Base-by-base conservation (phyloP, 2,329 filamentous ascomycete species). In the Aspergillus neotritici region DNA sequence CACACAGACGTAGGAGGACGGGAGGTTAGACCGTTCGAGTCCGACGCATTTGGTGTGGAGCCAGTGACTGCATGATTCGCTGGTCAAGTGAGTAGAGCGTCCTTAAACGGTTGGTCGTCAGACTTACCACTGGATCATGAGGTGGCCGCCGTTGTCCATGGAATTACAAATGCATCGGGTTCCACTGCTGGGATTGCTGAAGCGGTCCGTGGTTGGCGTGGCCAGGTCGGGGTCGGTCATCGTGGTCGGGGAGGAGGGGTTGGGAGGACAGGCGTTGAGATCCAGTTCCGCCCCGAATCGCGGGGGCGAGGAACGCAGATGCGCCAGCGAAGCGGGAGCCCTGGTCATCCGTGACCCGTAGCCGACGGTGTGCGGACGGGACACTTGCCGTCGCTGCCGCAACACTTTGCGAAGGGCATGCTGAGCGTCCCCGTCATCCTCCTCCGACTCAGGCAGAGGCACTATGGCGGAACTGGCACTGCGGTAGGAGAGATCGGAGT, bases 11-110 rank as follows among this genome's bases (percentile, higher is more conserved):
- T 76, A 77, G 25, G 72, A 62, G 1, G 70, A 68, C 8, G 69
- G 63, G 15, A 75, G 61, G 41, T 69, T 71, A 31, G 69, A 66
- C 13, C 67, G 60, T 43, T 74, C 71, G 12, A 81, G 60, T 2
- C 78, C 77, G 15, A 81, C 70, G 52, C 80, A 83, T 42, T 69
- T 68, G 28, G 75, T 74, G 54, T 83, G 80, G 25, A 79, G 66
- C 75, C 77, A 83, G 52, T 81, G 79, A n/a, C 69, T 75, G 64
- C 79, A 83, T 16, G 75, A 77, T 59, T 79, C 76, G 63, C 80
- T 75, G 48, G 16, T 36, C 8, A 17, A 21, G 42, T 51, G 32
- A 52, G 43, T 28, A 49, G 39, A 35, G 12, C 37, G 14, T 17
- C 31, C 25, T 21, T 16, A 31, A 14, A 32, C 6, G 41, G 5